These are phyloP conservation scores for Dipodascopsis tothii DNA, from an alignment of 805 yeast genomes.

Conservation along the genomic window DNA sequence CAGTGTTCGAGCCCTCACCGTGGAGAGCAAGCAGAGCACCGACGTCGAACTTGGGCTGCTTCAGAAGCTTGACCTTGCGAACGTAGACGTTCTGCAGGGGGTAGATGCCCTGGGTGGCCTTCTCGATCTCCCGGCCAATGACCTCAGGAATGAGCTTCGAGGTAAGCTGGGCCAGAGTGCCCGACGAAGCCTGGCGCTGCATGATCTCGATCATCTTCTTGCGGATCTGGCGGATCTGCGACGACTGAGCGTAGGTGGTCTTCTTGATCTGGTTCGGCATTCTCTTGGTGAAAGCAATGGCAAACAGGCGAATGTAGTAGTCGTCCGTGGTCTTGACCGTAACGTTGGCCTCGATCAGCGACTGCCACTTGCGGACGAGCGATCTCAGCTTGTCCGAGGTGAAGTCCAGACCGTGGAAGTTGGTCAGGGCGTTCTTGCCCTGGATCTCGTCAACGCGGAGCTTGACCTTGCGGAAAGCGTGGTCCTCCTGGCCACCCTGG, in stretches of 20 bases:
- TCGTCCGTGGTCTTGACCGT: conserved; percentile 97
- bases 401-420: conserved; percentile 99
- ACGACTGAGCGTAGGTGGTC: conserved; percentile 95
- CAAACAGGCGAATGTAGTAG: conserved; percentile 91
- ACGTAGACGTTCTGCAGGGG: conserved; percentile 98
- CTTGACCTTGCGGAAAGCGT: conserved; percentile 93
- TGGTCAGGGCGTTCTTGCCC: conserved; percentile 96
- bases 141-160: conserved; percentile 97
- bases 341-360: conserved; percentile 94
- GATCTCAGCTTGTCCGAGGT: conserved; percentile 97
- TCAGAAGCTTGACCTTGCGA: conserved; percentile 97
- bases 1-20: conserved; percentile 86
- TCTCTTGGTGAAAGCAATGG: conserved; percentile 98
- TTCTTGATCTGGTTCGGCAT: conserved; percentile 94
- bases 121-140: conserved; percentile 96
- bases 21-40: conserved; percentile 93
- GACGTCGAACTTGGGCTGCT: conserved; percentile 97
- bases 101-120: conserved; percentile 87
- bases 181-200: conserved; percentile 91
- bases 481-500: conserved; percentile 93
- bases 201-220: conserved; percentile 93
- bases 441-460: conserved; percentile 98
- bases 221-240: conserved; percentile 95
- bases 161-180: conserved; percentile 92
- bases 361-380: conserved; percentile 97